Evolutionary conservation across 2,329 filamentous ascomycete species (phyloP).

Genomic region (Onygena corvina): DNA sequence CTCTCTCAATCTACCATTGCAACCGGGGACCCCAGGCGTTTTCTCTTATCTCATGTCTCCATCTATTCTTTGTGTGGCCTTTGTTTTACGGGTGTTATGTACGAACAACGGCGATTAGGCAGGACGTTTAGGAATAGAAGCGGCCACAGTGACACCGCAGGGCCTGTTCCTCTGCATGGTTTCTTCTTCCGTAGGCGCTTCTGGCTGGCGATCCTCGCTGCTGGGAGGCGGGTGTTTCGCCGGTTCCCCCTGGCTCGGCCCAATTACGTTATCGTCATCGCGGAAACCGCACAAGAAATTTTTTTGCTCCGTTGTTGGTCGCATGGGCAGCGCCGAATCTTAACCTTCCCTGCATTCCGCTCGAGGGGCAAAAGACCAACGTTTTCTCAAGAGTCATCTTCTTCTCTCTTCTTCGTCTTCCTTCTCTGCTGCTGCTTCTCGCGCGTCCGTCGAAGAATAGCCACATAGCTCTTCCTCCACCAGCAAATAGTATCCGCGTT

Average conservation of each 20-base stretch:
- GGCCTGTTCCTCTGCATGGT: background rate
- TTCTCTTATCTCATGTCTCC: background rate
- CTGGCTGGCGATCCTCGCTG: background rate
- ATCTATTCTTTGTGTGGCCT: background rate
- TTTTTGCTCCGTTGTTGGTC: background rate
- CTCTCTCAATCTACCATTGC: conserved; percentile 4
- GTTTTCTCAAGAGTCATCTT: too few relatives aligned
- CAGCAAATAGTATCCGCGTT: background rate
- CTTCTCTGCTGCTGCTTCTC: background rate
- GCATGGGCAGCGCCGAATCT: conserved; percentile 2
- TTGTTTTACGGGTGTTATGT: too few relatives aligned
- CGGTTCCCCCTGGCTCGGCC: background rate
- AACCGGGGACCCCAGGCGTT: background rate
- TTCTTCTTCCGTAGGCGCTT: conserved; percentile 3
- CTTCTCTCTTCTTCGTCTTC: background rate
- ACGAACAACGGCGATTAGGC: background rate
- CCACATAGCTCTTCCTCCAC: too few relatives aligned
- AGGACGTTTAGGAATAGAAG: background rate
- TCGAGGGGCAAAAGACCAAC: background rate
- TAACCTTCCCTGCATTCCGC: background rate
- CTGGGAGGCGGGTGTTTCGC: too few relatives aligned
- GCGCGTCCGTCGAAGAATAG: background rate
- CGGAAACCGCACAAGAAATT: conserved; percentile 1
- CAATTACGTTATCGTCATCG: background rate
- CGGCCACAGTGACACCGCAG: background rate